Evolutionary conservation across 306 rosid genomes (phyloP), one percentile per base, ranked within the genome.

Genomic region (Betula pendula): DNA sequence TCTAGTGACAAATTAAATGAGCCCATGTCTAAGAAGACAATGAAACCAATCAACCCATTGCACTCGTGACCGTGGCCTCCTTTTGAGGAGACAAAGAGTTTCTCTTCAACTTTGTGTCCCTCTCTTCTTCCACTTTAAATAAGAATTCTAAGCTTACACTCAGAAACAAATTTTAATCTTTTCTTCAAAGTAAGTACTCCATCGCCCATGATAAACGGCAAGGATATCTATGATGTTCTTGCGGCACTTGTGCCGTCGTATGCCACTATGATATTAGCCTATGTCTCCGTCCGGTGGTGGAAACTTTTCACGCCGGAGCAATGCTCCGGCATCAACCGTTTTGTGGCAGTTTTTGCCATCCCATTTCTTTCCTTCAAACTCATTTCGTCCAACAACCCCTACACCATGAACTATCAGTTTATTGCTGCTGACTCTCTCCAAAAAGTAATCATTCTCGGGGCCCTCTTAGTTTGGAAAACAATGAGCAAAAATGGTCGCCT

Each of bases 341-440:
- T 55, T 19, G 83, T 74, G 8, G 70, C 53, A 0, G 29, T 51
- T 4, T 55, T 80, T 8, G 75, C 45, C 0, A 24, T 80, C 45
- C 83, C 83, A 33, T 59, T 74, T 33, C 79, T 80, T 45, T 22
- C 60, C 29, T 27, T 80, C 4, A 50, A 80, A 43, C 17, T 66
- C 4, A 25, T 79, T 48, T 7, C 38, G 3, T 25, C 49, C 31
- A 79, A 73, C 13, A 42, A 79, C 69, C 53, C 73, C 9, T 79
- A 72, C 67, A 63, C 48, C 38, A 79, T 72, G 60, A 43, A 79
- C 70, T 65, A 25, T 19, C 14, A 7, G 2, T 40, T 47, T 53
- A 24, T 79, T 5, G 74, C 50, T 9, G 78, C 82, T 14, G 82
- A 79, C 27, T 12, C 53, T 73, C 70, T 79, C 31, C 82, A 79